Percentiles rank a stretch among this genome's conserved stretches.
Conservation (phyloP, 345 rosid species). For the Combretum micranthum region DNA sequence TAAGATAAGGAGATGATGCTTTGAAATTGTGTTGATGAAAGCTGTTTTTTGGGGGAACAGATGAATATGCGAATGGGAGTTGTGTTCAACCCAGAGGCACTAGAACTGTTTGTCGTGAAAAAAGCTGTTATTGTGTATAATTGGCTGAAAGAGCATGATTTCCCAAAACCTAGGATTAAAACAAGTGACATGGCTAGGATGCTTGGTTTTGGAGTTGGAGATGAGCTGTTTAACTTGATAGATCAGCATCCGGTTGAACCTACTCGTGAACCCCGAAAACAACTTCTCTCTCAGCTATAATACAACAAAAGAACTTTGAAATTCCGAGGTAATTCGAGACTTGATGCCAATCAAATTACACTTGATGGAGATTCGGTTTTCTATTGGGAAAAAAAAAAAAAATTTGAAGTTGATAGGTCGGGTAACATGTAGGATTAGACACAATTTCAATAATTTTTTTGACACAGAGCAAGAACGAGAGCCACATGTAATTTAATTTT, state of each 20-base stretch:
- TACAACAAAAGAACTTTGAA: too few species aligned
- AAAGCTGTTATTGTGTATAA: conserved; percentile 61
- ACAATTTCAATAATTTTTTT: too few species aligned
- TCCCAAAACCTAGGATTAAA: conserved; percentile 65
- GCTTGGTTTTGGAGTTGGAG: conserved; percentile 82
- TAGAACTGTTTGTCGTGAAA: conserved; percentile 70
- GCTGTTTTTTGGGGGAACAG: conserved; percentile 25
- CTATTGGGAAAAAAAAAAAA: too few species aligned
- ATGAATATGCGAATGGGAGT: conserved; percentile 86
- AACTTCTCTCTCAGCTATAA: too few species aligned
- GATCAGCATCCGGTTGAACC: conserved; percentile 18
- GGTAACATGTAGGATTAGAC: too few species aligned
- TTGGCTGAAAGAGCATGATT: conserved; percentile 56
- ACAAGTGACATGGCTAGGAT: conserved; percentile 81
- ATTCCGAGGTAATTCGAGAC: too few species aligned
- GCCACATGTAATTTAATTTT: too few species aligned
- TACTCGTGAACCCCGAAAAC: neutral
- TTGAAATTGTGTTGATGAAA: neutral
- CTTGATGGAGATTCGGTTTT: too few species aligned
- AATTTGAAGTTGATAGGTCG: too few species aligned
- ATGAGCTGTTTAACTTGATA: conserved; percentile 59
- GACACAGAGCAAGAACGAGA: too few species aligned
- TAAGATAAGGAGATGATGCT: neutral
- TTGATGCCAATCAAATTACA: too few species aligned
- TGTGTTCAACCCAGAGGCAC: conserved; percentile 83